Evolutionary conservation across 2,329 filamentous ascomycete genomes (phyloP).

Genomic region (Tolypocladium endophyticum): DNA sequence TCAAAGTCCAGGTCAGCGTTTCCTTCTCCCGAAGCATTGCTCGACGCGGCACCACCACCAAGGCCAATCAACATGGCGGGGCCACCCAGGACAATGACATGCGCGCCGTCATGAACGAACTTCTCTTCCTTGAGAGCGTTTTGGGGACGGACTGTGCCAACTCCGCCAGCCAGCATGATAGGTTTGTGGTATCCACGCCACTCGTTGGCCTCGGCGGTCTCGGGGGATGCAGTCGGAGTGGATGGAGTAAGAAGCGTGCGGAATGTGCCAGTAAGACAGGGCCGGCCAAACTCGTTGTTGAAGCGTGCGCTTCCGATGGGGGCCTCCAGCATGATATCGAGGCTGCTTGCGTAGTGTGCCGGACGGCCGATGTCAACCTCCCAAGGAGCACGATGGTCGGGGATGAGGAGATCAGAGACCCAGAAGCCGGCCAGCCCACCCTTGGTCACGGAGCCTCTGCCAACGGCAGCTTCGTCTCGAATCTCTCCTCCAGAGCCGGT

Average conservation of each 20-base stretch:
- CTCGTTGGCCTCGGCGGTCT: conserved; percentile 31
- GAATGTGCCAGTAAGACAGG: conserved; percentile 83
- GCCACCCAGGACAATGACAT: conserved; percentile 85
- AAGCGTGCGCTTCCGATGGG: conserved; percentile 91
- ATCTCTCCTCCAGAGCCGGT: conserved; percentile 95
- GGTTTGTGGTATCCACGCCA: conserved; percentile 94
- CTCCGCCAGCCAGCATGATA: conserved; percentile 94
- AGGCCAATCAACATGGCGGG: conserved; percentile 97
- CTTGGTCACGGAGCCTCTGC: conserved; percentile 84
- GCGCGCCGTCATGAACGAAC: conserved; percentile 76
- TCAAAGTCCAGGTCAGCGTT: conserved; percentile 92
- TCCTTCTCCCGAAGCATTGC: conserved; percentile 75
- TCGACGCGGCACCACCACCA: conserved; percentile 89
- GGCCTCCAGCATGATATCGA: conserved; percentile 96
- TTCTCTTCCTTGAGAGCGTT: conserved; percentile 78
- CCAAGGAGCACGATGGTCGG: conserved; percentile 74
- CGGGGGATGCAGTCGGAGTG: conserved; percentile 1
- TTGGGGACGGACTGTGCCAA: conserved; percentile 83
- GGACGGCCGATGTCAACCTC: conserved; percentile 85
- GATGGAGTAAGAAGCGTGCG: conserved; percentile 63
- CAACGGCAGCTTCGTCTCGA: conserved; percentile 88
- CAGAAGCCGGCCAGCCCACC: conserved; percentile 87
- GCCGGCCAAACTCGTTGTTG: conserved; percentile 96
- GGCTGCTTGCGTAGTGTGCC: conserved; percentile 80
- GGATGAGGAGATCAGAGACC: conserved; percentile 89